phyloP scores from a whole-genome alignment of 495 filamentous ascomycete genomes.

The Penicillium simplicissimum region DNA sequence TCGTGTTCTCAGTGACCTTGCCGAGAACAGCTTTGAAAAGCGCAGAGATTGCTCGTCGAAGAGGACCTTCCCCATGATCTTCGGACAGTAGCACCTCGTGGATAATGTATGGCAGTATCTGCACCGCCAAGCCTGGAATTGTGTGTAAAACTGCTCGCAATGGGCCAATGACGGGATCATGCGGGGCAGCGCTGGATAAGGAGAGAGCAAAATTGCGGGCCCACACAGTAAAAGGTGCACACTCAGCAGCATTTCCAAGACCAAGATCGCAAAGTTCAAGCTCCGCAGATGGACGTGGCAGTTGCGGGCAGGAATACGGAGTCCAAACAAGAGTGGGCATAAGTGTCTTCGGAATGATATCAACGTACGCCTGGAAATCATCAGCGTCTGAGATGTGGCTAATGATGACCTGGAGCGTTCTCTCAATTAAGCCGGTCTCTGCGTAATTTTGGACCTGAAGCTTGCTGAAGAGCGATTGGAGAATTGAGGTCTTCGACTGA shows the following conservation, averaged over 20 bases:
- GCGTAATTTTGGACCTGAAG: conserved; percentile 61
- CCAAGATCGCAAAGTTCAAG: conserved; percentile 13
- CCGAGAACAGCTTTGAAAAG: conserved; percentile 40
- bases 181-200: conserved; percentile 58
- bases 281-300: conserved; percentile 21
- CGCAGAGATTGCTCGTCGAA: conserved; percentile 45
- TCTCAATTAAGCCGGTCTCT: conserved; percentile 75
- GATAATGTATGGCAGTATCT: conserved; percentile 74
- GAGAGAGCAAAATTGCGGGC: conserved; percentile 60
- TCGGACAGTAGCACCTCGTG: conserved; percentile 70
- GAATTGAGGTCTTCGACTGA: conserved; percentile 52
- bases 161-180: conserved; percentile 66
- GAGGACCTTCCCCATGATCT: conserved; percentile 28
- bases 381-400: conserved; percentile 51
- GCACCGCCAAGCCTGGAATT: conserved; percentile 66
- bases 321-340: conserved; percentile 48
- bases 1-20: conserved; percentile 33
- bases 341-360: conserved; percentile 39
- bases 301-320: conserved; percentile 41
- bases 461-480: conserved; percentile 67
- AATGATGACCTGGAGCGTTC: conserved; percentile 69
- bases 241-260: conserved; percentile 12
- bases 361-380: conserved; percentile 50
- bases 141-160: conserved; percentile 61
- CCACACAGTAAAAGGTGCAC: conserved; percentile 52